Evolutionary conservation across 2,329 filamentous ascomycete species (phyloP), one percentile per base, ranked within the genome.

Genomic region (Colletotrichum coccodes): DNA sequence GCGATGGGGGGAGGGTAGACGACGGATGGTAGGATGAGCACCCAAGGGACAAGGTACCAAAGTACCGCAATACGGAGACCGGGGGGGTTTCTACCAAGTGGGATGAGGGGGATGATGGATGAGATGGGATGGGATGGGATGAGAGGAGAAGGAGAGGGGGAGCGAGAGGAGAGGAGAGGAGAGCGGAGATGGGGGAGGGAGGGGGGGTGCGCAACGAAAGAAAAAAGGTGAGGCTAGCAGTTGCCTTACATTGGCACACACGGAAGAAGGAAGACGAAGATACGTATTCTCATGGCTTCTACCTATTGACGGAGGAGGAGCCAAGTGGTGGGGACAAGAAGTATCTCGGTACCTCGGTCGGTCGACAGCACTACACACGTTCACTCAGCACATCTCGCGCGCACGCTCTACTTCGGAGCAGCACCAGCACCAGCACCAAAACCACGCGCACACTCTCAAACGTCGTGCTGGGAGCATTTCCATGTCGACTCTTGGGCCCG

Each of bases 51-150:
- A 14, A 60, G 46, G 38, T 23, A n/a, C 53, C 46, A 49, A 64
- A n/a, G 60, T 63, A 49, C 50, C 40, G 9, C 21, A 32, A 52
- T 57, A 49, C 32, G 50, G 50, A 62, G 32, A n/a, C 38, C 38
- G 40, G 46, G 61, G 47, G 54, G 21, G 14, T 32, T 26, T 49
- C 38, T 47, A 36, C 63, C 57, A 61, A 42, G n/a, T 60, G 46
- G 47, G 57, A 50, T 18, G 58, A 23, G 23, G 21, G 32, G 28
- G 30, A n/a, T n/a, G 28, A 28, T 16, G 23, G 40, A 23, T 21
- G 57, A n/a, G n/a, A 8, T 34, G 42, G 61, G 50, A 64, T 59
- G 38, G 46, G 46, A 68, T 59, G 60, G 64, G 47, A 59, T 40
- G 52, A 63, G 58, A 50, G n/a, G 50, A 32, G 32, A 23, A 9